Percentiles rank a stretch among this genome's conserved stretches.
Conservation (phyloP, 2,329 filamentous ascomycete genomes). For the Metarhizium guizhouense region DNA sequence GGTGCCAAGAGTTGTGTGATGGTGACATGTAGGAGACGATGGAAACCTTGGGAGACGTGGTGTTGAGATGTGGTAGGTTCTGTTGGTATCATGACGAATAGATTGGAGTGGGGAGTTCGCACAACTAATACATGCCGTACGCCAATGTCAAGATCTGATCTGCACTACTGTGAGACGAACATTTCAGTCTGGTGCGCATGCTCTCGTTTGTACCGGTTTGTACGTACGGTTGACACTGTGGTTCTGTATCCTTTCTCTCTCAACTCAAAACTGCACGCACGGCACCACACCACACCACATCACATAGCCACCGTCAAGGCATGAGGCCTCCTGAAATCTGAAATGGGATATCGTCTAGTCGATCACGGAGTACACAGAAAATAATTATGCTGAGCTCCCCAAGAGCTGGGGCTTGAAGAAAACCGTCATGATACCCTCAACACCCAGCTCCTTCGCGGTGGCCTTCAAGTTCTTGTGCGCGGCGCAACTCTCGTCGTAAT, state of each 20-base stretch:
- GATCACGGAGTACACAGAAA: background rate
- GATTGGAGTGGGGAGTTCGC: background rate
- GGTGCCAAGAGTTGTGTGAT: no score
- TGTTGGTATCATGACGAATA: background rate
- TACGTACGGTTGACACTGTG: no score
- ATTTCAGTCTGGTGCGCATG: no score
- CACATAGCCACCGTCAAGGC: background rate
- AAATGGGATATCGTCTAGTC: background rate
- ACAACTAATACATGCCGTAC: background rate
- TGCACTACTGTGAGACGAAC: no score
- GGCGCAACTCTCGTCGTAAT: slow-evolving; percentile 51
- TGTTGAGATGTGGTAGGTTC: background rate
- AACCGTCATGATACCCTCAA: slow-evolving; percentile 30
- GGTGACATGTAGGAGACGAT: background rate
- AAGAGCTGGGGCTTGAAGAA: slow-evolving; percentile 28
- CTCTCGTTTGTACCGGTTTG: no score
- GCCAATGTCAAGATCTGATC: no score
- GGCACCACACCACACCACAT: no score
- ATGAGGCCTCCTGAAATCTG: background rate
- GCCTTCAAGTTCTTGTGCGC: slow-evolving; percentile 34
- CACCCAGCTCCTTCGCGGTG: slow-evolving; percentile 20
- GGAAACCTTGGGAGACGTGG: background rate
- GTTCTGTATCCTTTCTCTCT: no score
- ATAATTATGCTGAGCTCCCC: slow-evolving; percentile 9
- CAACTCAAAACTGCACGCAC: no score